Evolutionary conservation across 2,329 filamentous ascomycete genomes (phyloP).

Genomic region (Biscogniauxia marginata): DNA sequence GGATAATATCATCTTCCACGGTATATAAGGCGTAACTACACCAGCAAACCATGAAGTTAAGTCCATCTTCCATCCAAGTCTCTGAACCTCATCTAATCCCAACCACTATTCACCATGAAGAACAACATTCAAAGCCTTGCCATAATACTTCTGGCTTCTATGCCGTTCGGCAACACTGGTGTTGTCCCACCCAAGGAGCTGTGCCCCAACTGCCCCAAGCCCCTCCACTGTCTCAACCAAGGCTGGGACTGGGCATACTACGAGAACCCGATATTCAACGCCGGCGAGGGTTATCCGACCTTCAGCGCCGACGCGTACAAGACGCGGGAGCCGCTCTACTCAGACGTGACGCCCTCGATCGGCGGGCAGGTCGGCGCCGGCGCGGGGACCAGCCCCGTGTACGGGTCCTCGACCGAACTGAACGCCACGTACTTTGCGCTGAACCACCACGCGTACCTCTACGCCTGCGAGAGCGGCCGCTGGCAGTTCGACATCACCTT

Average conservation of each 20-base stretch:
- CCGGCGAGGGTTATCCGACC: slow-evolving; percentile 18
- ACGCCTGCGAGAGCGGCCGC: slow-evolving; percentile 20
- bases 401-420: slow-evolving; percentile 12
- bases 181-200: slow-evolving; percentile 4
- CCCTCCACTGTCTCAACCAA: slow-evolving; percentile 14
- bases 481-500: slow-evolving; percentile 22
- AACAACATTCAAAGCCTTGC: slow-evolving; percentile 1
- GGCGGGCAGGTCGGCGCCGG: slow-evolving; percentile 10
- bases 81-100: not conserved
- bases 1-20: not conserved
- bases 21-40: not conserved
- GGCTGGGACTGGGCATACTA: slow-evolving; percentile 27
- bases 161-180: slow-evolving; percentile 2
- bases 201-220: slow-evolving; percentile 18
- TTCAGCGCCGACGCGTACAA: slow-evolving; percentile 22
- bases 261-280: slow-evolving; percentile 19
- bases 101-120: slow-evolving; percentile 5
- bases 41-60: not conserved
- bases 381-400: slow-evolving; percentile 7
- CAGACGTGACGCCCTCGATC: slow-evolving; percentile 14
- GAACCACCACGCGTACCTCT: slow-evolving; percentile 27
- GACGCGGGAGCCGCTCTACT: slow-evolving; percentile 10
- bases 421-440: slow-evolving; percentile 21
- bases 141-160: slow-evolving; percentile 6
- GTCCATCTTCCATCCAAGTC: not conserved